Evolutionary conservation across 2,329 filamentous ascomycete species (phyloP), one percentile per base, ranked within the genome.

Genomic region (Epichloe sp.): DNA sequence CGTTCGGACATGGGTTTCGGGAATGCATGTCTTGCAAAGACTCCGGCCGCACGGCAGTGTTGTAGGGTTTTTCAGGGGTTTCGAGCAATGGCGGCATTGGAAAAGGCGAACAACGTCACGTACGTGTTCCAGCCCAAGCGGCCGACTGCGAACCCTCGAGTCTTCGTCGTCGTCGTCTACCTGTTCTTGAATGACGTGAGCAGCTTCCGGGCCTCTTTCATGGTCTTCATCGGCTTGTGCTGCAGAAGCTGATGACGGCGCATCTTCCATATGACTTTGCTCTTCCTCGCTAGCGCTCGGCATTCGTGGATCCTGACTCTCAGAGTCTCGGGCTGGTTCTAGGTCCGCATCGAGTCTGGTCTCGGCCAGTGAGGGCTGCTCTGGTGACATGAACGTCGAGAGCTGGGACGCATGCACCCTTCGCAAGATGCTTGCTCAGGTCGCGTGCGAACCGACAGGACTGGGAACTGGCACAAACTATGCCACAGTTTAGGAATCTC

Each of bases 1-100:
- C 46, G 72, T 71, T 44, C 88, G 78, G 15, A 74, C 65, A 59
- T 83, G 78, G 2, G 81, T 68, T 45, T 78, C 68, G 1, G 89
- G 89, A 2, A 95, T 68, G 65, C 90, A 96, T 47, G 66, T 65
- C 60, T 77, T 81, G 68, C 90, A 96, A 11, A 95, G 67, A 11
- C 83, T 83, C 61, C 84, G 80, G 31, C 89, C 88, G 63, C 90
- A 96, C 5, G 89, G 88, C 4, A 95, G 71, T 0, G 86, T 86
- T 52, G 88, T 75, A 5, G 89, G 86, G 8, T 79, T 73, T 44
- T 69, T 73, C 34, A 93, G 71, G 1, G 85, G 83, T 43, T 71
- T 72, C 3, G 83, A 86, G 65, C 90, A 95, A 55, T 77, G 70
- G 11, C 76, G 76, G 63, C 90, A 96, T 68, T 94, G 88, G 49